Evolutionary conservation across 164 flowering plant genomes (phyloP).

Genomic region (Vitis cinerea): DNA sequence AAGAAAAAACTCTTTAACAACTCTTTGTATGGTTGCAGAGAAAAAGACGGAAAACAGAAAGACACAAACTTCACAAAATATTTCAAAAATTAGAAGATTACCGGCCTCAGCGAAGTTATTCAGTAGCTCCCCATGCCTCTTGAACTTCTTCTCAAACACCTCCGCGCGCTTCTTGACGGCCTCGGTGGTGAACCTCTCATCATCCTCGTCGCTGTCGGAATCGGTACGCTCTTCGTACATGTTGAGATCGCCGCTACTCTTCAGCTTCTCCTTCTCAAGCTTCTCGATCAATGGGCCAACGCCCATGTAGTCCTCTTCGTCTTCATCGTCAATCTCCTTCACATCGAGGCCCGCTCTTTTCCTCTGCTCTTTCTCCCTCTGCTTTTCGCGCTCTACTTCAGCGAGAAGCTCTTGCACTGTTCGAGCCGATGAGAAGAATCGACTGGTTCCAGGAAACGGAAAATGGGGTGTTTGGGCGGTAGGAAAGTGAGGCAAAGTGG

Average conservation of each 20-base stretch:
- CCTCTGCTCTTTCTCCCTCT: slow-evolving; percentile 54
- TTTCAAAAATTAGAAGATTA: slow-evolving; percentile 12
- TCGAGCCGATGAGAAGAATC: slow-evolving; percentile 10
- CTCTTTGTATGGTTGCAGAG: no score
- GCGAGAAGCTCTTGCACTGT: slow-evolving; percentile 40
- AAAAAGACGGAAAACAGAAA: background rate
- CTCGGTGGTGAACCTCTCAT: slow-evolving; percentile 46
- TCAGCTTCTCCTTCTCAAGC: slow-evolving; percentile 54
- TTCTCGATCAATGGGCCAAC: slow-evolving; percentile 63
- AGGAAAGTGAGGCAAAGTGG: slow-evolving; percentile 13
- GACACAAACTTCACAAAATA: no score
- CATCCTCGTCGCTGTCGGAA: slow-evolving; percentile 64
- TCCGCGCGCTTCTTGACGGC: slow-evolving; percentile 2
- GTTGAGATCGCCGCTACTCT: slow-evolving; percentile 16
- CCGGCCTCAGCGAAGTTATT: slow-evolving; percentile 41
- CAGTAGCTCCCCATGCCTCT: slow-evolving; percentile 58
- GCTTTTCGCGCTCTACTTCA: slow-evolving; percentile 51
- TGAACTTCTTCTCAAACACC: slow-evolving; percentile 31
- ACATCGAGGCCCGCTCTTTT: slow-evolving; percentile 41
- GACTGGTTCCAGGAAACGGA: slow-evolving; percentile 10
- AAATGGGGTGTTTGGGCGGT: slow-evolving; percentile 7
- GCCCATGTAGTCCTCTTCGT: slow-evolving; percentile 71
- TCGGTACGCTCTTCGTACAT: slow-evolving; percentile 56
- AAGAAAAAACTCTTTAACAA: no score
- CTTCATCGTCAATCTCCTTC: slow-evolving; percentile 54